Evolutionary conservation across 2,329 filamentous ascomycete genomes (phyloP), one percentile per base, ranked within the genome.

Genomic region (Reticulascus tulasneorum): DNA sequence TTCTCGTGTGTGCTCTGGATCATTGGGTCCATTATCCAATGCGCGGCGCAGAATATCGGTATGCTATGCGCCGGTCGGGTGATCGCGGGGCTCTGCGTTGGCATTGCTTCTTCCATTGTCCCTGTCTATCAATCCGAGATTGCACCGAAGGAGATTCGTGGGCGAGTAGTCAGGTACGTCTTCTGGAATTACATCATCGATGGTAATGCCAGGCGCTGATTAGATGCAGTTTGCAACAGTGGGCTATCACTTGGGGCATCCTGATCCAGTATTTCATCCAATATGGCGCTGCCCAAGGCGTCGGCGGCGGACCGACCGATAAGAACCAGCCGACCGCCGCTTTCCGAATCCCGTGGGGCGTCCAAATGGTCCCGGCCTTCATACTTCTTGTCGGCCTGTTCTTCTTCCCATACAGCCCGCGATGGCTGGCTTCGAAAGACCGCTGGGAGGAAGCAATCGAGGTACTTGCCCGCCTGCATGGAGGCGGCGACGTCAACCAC

Each of bases 51-150:
- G 49, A 79, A 80, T 51, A 75, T 88, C 26, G 71, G 65, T 19
- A 86, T 88, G 81, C 71, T 90, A 13, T 77, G 85, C 41, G 74
- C 74, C 4, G 85, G 84, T 4, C 79, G 86, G 44, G 63, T 83
- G 44, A 76, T 89, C 56, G 82, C 84, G 45, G 85, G 85, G 26
- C 52, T 88, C 47, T 80, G 79, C 38, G 82, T 89, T 37, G 86
- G 85, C 42, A 86, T 89, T 48, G 79, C 78, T 46, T 86, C 81
- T 19, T 79, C 82, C 7, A 68, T 86, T 48, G 82, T 86, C 2
- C 81, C 80, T 0, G 75, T 85, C 15, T 86, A 86, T 54, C 76
- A 84, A 45, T 73, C 79, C 33, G 84, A 86, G 55, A 67, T 86
- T 13, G 81, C 71, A 0, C 70, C 73, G 13, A 73, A 71, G 46